phyloP scores from a whole-genome alignment of 2,329 filamentous ascomycete species.

The Coniochaeta prunicola region DNA sequence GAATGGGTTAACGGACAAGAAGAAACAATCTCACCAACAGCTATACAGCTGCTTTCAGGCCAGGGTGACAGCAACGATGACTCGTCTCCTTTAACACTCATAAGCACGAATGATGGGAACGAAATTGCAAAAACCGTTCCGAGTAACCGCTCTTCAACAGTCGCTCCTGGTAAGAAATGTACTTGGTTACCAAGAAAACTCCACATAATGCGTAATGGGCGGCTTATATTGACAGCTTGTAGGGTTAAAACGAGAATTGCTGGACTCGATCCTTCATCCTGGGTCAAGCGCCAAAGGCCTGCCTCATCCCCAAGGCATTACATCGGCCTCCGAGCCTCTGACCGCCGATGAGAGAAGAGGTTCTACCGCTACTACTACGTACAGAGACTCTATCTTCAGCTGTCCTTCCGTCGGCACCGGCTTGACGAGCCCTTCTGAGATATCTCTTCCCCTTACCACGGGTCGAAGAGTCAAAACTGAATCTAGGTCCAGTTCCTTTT shows the following conservation, averaged over 20 bases:
- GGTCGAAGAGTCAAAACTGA: background rate
- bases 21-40: background rate
- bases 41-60: background rate
- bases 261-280: background rate
- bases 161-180: background rate
- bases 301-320: background rate
- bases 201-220: background rate
- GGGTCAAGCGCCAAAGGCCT: background rate
- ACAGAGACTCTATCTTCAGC: background rate
- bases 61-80: background rate
- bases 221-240: background rate
- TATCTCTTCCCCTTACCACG: background rate
- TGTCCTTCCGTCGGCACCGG: background rate
- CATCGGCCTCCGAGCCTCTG: background rate
- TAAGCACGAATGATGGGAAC: background rate
- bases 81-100: background rate
- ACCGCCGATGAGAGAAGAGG: background rate
- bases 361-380: background rate
- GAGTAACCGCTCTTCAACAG: background rate
- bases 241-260: background rate
- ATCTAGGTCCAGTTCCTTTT: background rate
- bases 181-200: background rate
- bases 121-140: background rate
- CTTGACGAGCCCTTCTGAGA: background rate
- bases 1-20: background rate